Base-by-base conservation (phyloP, 2,329 filamentous ascomycete species). In the Fusarium devonianum region DNA sequence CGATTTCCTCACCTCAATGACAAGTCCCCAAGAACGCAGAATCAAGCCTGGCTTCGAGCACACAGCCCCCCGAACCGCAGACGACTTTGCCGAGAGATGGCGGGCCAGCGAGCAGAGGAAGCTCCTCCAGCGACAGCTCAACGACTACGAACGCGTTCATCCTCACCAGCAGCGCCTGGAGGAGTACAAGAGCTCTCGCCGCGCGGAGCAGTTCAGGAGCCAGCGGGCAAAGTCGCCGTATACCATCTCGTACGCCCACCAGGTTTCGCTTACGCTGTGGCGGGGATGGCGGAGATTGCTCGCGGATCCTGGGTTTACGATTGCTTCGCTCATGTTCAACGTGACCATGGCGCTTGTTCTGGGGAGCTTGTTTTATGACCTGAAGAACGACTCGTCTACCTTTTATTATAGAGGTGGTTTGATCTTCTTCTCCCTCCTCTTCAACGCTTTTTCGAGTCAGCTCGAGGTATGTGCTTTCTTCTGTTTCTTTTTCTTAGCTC, bases 381-480 rank as follows among this genome's bases (percentile, higher is more conserved):
- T 76, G 1, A 71, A 74, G 0, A 38, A 71, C 5, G 73, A 72
- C n/a, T 75, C 78, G 0, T 67, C 67, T 1, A 74, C 71, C 1
- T 80, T 83, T 48, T 76, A 75, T 41, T 70, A 75, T 4, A 73
- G 76, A 14, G 78, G 77, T 4, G 73, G 75, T 1, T 64, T 78
- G 2, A 65, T 83, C 3, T 84, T 84, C 65, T 76, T 82, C 46
- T 74, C 77, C 2, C 64, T 82, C 18, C 58, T 83, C 2, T 73
- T 82, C 44, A 83, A 82, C 54, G 79, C 78, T 2, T 72, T 83
- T 18, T 54, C 60, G 0, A 68, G 68, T 38, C 58, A 66, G 4
- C 60, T 71, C 0, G 69, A 71, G 73, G 67, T 69, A 47, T 11
- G 36, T n/a, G n/a, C n/a, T n/a, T n/a, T n/a, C n/a, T n/a, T n/a